phyloP scores from a whole-genome alignment of 2,329 filamentous ascomycete species.

The Aspergillus transmontanensis region DNA sequence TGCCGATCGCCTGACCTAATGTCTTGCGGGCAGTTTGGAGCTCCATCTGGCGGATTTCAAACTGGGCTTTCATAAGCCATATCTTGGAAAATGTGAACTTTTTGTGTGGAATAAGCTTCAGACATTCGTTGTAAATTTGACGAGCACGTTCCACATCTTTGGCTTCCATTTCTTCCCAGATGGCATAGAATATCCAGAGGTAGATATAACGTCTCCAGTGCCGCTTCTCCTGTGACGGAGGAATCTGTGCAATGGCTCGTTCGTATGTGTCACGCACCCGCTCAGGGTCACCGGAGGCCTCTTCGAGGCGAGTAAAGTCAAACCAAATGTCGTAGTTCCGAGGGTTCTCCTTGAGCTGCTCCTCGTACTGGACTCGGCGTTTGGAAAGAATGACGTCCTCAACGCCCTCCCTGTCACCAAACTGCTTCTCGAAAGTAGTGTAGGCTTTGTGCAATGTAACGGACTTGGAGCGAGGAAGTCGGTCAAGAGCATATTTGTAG shows the following conservation, averaged over 20 bases:
- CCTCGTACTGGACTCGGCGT: constrained; percentile 88
- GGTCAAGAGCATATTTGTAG: constrained; percentile 94
- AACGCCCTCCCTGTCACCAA: constrained; percentile 87
- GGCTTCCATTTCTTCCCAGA: constrained; percentile 89
- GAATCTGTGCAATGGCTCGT: constrained; percentile 90
- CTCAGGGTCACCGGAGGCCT: constrained; percentile 78
- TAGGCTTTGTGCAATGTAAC: constrained; percentile 87
- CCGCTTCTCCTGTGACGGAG: constrained; percentile 92
- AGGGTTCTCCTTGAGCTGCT: constrained; percentile 87
- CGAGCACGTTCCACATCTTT: constrained; percentile 76
- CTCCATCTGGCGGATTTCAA: constrained; percentile 86
- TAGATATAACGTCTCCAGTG: constrained; percentile 98
- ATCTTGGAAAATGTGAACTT: constrained; percentile 97
- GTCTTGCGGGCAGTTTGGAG: constrained; percentile 82
- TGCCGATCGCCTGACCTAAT: constrained; percentile 84
- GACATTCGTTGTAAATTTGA: constrained; percentile 87
- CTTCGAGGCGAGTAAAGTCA: constrained; percentile 88
- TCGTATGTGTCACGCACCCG: constrained; percentile 92
- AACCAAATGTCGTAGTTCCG: constrained; percentile 99
- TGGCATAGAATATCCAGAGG: constrained; percentile 94
- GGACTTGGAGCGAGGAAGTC: constrained; percentile 84
- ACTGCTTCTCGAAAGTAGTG: constrained; percentile 98
- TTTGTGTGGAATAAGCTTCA: constrained; percentile 89
- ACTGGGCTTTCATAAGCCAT: constrained; percentile 91
- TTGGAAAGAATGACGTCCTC: constrained; percentile 97